A percentile compares a stretch with the other conserved stretches of the same genome.
Conservation (phyloP, 345 rosid species). For the Eucalyptus marginata region DNA sequence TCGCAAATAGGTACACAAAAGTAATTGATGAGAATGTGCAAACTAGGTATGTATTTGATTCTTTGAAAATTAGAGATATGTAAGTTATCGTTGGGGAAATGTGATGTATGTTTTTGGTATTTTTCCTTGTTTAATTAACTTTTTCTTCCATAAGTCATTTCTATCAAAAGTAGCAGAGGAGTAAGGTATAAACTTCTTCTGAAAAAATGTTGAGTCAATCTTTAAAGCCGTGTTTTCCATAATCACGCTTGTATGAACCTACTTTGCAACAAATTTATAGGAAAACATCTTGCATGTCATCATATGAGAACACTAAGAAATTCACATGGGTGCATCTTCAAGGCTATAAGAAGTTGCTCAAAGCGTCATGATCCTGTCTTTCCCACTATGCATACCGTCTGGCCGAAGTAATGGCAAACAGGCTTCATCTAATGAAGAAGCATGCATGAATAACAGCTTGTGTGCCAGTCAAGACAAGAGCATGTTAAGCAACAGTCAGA, state of each 20-base stretch:
- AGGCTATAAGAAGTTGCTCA: not conserved
- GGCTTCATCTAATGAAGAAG: not conserved
- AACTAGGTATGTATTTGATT: not conserved
- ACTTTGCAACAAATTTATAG: not conserved
- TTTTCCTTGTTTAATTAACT: not conserved
- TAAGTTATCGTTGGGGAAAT: not conserved
- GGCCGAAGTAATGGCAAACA: not conserved
- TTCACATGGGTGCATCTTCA: not conserved
- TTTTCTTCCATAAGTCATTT: not conserved
- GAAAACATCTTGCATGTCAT: not conserved
- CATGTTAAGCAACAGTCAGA: not conserved
- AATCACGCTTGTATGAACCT: not conserved
- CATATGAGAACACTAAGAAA: not conserved
- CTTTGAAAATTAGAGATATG: not conserved
- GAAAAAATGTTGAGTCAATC: not conserved
- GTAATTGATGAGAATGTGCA: not conserved
- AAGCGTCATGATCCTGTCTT: not conserved
- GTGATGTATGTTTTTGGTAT: not conserved
- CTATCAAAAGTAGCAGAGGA: not conserved
- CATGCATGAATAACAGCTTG: not conserved
- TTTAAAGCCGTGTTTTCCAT: not conserved
- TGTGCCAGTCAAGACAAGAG: not conserved
- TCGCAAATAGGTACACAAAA: not conserved
- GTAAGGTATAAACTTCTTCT: not conserved
- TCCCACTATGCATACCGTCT: not conserved